A percentile compares a stretch with the other conserved stretches of the same genome.
phyloP scores from a whole-genome alignment of 768 basidiomycete species.

The Suillus plorans region DNA sequence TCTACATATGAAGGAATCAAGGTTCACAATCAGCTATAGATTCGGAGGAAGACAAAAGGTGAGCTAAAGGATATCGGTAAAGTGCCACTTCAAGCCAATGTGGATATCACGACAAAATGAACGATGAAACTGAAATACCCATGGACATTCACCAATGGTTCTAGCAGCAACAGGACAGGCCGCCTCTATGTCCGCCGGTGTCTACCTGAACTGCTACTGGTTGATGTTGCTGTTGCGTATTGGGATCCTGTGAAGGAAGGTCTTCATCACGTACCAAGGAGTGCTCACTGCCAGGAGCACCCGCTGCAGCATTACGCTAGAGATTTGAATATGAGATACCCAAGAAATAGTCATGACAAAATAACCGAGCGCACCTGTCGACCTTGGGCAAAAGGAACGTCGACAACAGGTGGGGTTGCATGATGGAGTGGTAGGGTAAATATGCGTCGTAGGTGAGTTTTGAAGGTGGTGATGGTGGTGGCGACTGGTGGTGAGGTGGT shows the following conservation, averaged over 20 bases:
- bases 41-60: no score
- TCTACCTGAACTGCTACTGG: neutral
- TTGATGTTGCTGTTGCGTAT: neutral
- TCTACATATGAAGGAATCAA: neutral
- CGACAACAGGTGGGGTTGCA: neutral
- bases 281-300: neutral
- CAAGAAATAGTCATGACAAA: neutral
- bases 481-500: neutral
- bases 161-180: neutral
- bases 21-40: no score
- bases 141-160: neutral
- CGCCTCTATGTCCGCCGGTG: neutral
- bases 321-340: neutral
- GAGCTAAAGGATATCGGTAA: no score
- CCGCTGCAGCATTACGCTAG: neutral
- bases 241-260: neutral
- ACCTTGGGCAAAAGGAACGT: neutral
- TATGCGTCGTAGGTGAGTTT: neutral
- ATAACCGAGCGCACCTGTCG: neutral
- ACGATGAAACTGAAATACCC: no score
- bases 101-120: no score
- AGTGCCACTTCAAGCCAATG: no score
- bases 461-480: neutral
- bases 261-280: neutral
- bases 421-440: neutral